Percentiles rank a stretch among this genome's conserved stretches.
Conservation (phyloP, 176 grass and related monocot species). For the Triticum monococcum region DNA sequence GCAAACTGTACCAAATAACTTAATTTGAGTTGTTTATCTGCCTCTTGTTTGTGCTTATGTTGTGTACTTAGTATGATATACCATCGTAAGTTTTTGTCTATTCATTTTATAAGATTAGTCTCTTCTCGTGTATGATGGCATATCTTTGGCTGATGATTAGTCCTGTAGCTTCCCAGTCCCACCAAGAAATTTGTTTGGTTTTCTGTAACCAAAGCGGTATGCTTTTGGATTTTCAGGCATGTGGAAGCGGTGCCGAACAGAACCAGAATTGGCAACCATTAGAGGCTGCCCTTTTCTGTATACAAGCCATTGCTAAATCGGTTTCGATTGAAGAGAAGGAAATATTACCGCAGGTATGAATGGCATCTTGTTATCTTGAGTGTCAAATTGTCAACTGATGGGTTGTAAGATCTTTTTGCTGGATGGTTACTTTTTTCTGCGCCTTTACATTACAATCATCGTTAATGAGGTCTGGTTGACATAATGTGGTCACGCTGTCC, state of each 20-base stretch:
- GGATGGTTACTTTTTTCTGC: neutral
- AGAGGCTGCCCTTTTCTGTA: conserved; percentile 90
- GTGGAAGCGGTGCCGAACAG: conserved; percentile 54
- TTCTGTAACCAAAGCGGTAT: neutral
- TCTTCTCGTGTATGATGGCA: neutral
- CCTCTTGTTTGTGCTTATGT: conserved; percentile 19
- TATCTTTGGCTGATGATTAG: conserved; percentile 13
- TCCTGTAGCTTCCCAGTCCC: neutral
- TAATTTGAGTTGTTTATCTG: conserved; percentile 10
- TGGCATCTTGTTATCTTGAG: neutral
- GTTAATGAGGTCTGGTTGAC: conserved; percentile 1
- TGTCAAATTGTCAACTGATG: neutral
- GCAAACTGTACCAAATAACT: neutral
- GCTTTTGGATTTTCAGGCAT: conserved; percentile 57
- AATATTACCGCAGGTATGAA: conserved; percentile 79
- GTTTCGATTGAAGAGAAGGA: conserved; percentile 78
- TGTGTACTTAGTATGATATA: neutral
- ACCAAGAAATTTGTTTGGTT: neutral
- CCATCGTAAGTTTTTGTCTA: neutral
- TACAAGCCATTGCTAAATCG: conserved; percentile 89
- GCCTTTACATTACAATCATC: neutral
- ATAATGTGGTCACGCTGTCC: conserved; percentile 29
- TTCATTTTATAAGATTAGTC: neutral
- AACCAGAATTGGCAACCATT: conserved; percentile 83
- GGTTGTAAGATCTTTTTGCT: conserved; percentile 4